Base-by-base conservation (phyloP, 177 flowering plant genomes). In the Tripterygium wilfordii region DNA sequence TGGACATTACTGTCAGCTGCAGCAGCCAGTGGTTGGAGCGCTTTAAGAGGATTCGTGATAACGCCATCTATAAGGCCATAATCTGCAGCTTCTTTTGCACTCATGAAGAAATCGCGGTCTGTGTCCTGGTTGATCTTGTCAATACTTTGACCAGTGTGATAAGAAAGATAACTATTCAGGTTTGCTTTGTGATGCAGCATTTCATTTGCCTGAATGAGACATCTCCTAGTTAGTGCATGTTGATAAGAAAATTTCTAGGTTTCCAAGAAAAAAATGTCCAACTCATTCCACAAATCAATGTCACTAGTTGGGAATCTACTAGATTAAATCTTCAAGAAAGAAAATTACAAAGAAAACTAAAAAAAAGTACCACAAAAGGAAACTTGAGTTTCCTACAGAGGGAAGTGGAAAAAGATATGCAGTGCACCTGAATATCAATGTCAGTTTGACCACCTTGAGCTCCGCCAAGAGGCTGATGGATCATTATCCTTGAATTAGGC, bases 391-490 rank as follows among this genome's bases (percentile, higher is more conserved):
- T n/a, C n/a, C n/a, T n/a, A n/a, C n/a, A n/a, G n/a, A n/a, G n/a
- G n/a, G n/a, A n/a, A n/a, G n/a, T n/a, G n/a, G n/a, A n/a, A n/a
- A n/a, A n/a, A n/a, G n/a, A n/a, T n/a, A n/a, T n/a, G n/a, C n/a
- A n/a, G n/a, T n/a, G n/a, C n/a, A 85, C 97, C 89, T 86, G 97
- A 53, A 86, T 77, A 28, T 85, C 90, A 35, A 91, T 69, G 46
- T 91, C 96, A 38, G 81, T 75, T 62, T 78, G 87, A 17, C 69
- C 65, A 57, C 98, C 98, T 66, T 88, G 96, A 55, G 85, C 94
- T 33, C 95, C 98, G 72, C 95, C 96, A 67, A 86, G 88, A 64
- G 96, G 96, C 62, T 92, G 97, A 78, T 92, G 99, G 61, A 92
- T 89, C 99, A 92, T 92, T 45, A 92, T 89, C 74, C 99, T 82